Conservation (phyloP, 805 yeast species). For the Wickerhamiella kazuoi region DNA sequence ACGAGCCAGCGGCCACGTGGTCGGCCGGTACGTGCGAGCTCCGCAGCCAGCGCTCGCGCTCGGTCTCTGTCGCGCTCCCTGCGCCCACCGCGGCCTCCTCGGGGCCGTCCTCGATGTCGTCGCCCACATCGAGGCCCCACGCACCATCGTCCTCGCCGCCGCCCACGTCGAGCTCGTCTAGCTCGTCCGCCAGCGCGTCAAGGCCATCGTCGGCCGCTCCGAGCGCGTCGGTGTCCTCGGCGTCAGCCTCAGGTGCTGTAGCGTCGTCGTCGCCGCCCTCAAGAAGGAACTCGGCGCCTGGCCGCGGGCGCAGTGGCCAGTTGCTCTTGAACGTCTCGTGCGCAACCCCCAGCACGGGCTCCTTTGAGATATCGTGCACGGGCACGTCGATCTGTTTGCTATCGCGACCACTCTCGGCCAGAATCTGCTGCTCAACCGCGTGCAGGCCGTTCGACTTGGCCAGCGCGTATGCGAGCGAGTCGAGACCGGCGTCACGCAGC, state of each 20-base stretch:
- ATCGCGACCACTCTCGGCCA: slow-evolving; percentile 50
- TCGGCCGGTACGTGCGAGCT: slow-evolving; percentile 82
- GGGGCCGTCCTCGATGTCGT: slow-evolving; percentile 23
- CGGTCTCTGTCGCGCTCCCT: slow-evolving; percentile 28
- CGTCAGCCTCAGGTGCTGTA: slow-evolving; percentile 12
- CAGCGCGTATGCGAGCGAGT: slow-evolving; percentile 80
- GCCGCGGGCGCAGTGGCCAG: slow-evolving; percentile 64
- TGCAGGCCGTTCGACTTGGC: slow-evolving; percentile 75
- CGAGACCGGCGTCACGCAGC: slow-evolving; percentile 60
- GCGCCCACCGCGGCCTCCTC: slow-evolving; percentile 13
- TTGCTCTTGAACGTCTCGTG: slow-evolving; percentile 30
- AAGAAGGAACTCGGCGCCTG: slow-evolving; percentile 21
- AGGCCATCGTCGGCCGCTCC: slow-evolving; percentile 18
- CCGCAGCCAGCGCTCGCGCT: slow-evolving; percentile 66
- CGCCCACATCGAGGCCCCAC: slow-evolving; percentile 37
- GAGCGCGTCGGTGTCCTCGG: slow-evolving; percentile 7
- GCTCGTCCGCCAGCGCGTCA: slow-evolving; percentile 27
- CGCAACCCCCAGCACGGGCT: slow-evolving; percentile 30
- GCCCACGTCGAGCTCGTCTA: slow-evolving; percentile 28
- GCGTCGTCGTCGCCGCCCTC: slow-evolving; percentile 22
- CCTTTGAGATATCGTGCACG: slow-evolving; percentile 11
- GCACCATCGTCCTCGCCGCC: slow-evolving; percentile 30
- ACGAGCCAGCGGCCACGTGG: slow-evolving; percentile 89
- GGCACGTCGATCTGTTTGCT: slow-evolving; percentile 52
- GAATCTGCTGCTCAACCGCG: slow-evolving; percentile 53